A percentile compares a stretch with the other conserved stretches of the same genome.
phyloP scores from a whole-genome alignment of 106 monocot species.

The Dendrobium catenatum region DNA sequence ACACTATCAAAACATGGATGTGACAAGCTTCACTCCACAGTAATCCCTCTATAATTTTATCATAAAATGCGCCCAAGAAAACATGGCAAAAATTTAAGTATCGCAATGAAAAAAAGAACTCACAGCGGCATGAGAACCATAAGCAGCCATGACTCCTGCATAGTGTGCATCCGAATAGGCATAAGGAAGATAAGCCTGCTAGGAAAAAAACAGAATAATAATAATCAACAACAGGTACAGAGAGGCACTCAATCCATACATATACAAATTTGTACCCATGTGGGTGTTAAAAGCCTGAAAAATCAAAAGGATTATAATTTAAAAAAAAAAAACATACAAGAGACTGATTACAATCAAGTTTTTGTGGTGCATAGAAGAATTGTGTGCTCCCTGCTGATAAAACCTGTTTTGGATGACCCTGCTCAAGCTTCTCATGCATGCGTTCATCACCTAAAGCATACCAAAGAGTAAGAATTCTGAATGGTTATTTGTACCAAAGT shows the following conservation, averaged over 20 bases:
- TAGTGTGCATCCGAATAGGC: slow-evolving; percentile 43
- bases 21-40: neutral
- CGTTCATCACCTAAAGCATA: slow-evolving; percentile 22
- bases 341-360: slow-evolving; percentile 46
- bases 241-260: neutral
- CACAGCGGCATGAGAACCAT: slow-evolving; percentile 48
- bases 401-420: slow-evolving; percentile 24
- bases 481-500: neutral
- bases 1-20: neutral
- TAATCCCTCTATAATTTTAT: neutral
- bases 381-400: slow-evolving; percentile 42
- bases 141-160: slow-evolving; percentile 36
- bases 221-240: neutral
- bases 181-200: slow-evolving; percentile 46
- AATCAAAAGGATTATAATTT: neutral
- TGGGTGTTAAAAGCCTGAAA: neutral
- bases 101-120: slow-evolving; percentile 8
- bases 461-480: neutral
- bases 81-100: neutral
- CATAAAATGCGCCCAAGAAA: neutral
- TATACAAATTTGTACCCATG: neutral
- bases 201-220: slow-evolving; percentile 7
- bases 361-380: slow-evolving; percentile 23
- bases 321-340: slow-evolving; percentile 41
- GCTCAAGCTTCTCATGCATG: slow-evolving; percentile 19